Base-by-base conservation (phyloP, 352 stramenopile genomes). In the Globisporangium parvum region DNA sequence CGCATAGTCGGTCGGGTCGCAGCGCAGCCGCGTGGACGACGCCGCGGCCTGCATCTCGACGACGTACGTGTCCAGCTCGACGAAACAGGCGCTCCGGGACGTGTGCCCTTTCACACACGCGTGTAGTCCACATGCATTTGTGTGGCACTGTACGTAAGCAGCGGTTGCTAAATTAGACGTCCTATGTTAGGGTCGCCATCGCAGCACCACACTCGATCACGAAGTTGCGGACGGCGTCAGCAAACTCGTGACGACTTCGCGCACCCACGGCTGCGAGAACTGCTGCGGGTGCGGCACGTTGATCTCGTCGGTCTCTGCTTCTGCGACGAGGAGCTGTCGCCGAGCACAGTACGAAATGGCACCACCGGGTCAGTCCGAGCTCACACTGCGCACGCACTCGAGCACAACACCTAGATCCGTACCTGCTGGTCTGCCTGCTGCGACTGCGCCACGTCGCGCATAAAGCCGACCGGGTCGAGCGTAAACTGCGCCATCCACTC, bases 1-100 rank as follows among this genome's bases (percentile, higher is more conserved):
- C 47, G 82, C 82, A 73, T 91, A 89, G 68, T 91, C 80, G 15
- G 77, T 91, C 48, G 80, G 80, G 61, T 91, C 80, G 57, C 77
- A 91, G 54, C 78, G 80, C 47, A 87, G 73, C 48, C 79, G 73
- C 56, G 76, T 74, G 52, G 55, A 63, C 66, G 68, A 14, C 6
- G 44, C 35, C n/a, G 50, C 24, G 41, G 39, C 44, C 39, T 63
- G 45, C 24, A 50, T 49, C 9, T 17, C 6, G 12, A 15, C 20
- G 26, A 28, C 26, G n/a, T n/a, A n/a, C n/a, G n/a, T n/a, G n/a
- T n/a, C n/a, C n/a, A n/a, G n/a, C n/a, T n/a, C n/a, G n/a, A n/a
- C n/a, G n/a, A n/a, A n/a, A n/a, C n/a, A n/a, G n/a, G n/a, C n/a
- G n/a, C n/a, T n/a, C n/a, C n/a, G n/a, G n/a, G n/a, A n/a, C n/a